Evolutionary conservation across 805 yeast genomes (phyloP), one percentile per base, ranked within the genome.

Genomic region (Wickerhamomyces mucosus): DNA sequence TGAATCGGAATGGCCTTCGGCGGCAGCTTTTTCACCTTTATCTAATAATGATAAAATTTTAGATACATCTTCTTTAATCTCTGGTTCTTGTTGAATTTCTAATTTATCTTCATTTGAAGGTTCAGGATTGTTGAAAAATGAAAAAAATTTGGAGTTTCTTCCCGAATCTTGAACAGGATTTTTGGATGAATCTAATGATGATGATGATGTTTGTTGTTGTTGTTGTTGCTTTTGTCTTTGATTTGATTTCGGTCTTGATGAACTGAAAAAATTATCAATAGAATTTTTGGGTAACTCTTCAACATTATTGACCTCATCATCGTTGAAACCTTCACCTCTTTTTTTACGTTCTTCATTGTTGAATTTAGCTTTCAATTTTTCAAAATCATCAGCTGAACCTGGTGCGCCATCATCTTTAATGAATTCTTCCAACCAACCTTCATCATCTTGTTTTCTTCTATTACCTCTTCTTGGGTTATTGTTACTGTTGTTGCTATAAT

Each of bases 321-420:
- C 44, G n/a, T n/a, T n/a, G n/a, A n/a, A n/a, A n/a, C n/a, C n/a
- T n/a, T n/a, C n/a, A 18, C 58, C 60, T 31, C 51, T 50, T 32
- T 56, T 58, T 27, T 43, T 48, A 33, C 55, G 55, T 28, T 58
- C 63, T 34, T 54, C 46, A 29, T 48, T 57, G 33, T 51, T 58
- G 51, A 59, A 54, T 42, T 51, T 53, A 3, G 58, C 53, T 37
- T 53, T 62, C 59, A 61, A 61, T 19, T 51, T 42, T 38, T 62
- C 69, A 38, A 63, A 63, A 38, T 61, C 67, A 12, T 50, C 55
- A 18, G 55, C 51, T 32, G 33, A 31, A 6, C 38, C 41, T 25
- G 26, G 29, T 19, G 42, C 43, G 9, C 45, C 46, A 4, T 37
- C 40, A 27, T 38, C 45, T 22, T 34, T 37, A 3, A 46, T 51